A percentile compares a stretch with the other conserved stretches of the same genome.
phyloP scores from a whole-genome alignment of 1,139 yeast species.

The Meyerozyma athensensis region DNA sequence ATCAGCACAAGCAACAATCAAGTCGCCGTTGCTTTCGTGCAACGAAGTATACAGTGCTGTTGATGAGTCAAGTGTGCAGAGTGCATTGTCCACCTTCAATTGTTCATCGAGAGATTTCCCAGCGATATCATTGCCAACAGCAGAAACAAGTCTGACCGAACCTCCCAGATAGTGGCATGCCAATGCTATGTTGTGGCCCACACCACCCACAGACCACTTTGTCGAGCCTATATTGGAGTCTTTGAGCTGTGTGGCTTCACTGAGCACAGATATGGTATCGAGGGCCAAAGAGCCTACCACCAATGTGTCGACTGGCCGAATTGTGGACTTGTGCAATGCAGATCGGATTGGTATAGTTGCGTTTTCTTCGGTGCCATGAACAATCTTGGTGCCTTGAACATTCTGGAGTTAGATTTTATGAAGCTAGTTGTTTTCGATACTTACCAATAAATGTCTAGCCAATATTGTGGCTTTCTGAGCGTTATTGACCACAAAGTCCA shows the following conservation, averaged over 20 bases:
- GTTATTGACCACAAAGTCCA: slow-evolving; percentile 73
- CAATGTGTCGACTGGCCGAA: background rate
- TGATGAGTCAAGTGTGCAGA: slow-evolving; percentile 20
- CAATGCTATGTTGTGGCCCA: slow-evolving; percentile 69
- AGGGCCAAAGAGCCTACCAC: slow-evolving; percentile 76
- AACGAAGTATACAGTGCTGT: slow-evolving; percentile 75
- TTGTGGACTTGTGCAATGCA: too few species aligned
- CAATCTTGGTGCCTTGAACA: too few species aligned
- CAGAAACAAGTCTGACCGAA: slow-evolving; percentile 45
- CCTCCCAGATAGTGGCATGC: slow-evolving; percentile 36
- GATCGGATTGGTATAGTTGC: too few species aligned
- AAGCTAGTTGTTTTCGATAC: slow-evolving; percentile 1
- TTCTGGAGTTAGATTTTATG: slow-evolving; percentile 6
- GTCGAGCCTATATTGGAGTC: slow-evolving; percentile 76
- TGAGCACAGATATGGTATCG: slow-evolving; percentile 56
- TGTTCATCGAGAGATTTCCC: slow-evolving; percentile 39
- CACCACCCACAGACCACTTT: slow-evolving; percentile 69
- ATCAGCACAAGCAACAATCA: slow-evolving; percentile 78
- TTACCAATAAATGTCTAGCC: slow-evolving; percentile 43
- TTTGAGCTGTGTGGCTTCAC: slow-evolving; percentile 25
- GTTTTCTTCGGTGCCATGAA: too few species aligned
- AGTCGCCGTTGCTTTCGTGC: slow-evolving; percentile 57
- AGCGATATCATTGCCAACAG: slow-evolving; percentile 55
- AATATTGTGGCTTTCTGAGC: slow-evolving; percentile 66
- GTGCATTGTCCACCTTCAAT: slow-evolving; percentile 35